A percentile compares a stretch with the other conserved stretches of the same genome.
These are phyloP conservation scores for Sporothrix luriei DNA, from an alignment of 2,329 filamentous ascomycete species.

Conservation along the genomic window DNA sequence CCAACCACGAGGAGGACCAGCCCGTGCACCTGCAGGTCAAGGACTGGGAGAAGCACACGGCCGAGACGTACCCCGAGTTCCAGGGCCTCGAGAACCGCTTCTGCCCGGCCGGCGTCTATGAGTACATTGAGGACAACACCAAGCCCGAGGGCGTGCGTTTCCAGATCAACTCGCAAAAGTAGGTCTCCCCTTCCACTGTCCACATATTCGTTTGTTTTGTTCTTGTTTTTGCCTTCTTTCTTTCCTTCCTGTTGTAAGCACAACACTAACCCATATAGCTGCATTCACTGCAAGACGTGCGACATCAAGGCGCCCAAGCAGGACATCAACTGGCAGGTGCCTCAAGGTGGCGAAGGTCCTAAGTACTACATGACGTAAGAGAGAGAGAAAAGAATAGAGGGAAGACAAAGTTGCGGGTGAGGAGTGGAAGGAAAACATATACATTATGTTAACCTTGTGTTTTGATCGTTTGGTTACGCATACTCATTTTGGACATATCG, in stretches of 20 bases:
- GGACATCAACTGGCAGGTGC: constrained; percentile 96
- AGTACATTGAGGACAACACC: constrained; percentile 89
- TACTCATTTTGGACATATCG: background rate
- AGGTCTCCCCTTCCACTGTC: constrained; percentile 51
- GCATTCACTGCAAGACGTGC: constrained; percentile 99
- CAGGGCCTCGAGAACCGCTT: constrained; percentile 95
- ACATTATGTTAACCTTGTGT: background rate
- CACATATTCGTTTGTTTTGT: no score
- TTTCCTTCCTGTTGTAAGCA: constrained; percentile 32
- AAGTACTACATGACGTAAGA: constrained; percentile 69
- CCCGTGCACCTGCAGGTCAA: constrained; percentile 93
- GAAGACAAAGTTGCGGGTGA: background rate
- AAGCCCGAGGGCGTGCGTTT: constrained; percentile 90
- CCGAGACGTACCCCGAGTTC: constrained; percentile 80
- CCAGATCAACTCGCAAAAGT: constrained; percentile 98
- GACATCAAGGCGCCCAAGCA: constrained; percentile 97
- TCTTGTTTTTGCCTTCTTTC: no score
- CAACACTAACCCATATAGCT: constrained; percentile 56
- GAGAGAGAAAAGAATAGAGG: background rate
- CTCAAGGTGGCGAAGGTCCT: constrained; percentile 81
- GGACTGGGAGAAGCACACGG: constrained; percentile 90
- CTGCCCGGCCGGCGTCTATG: constrained; percentile 95
- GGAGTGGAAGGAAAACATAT: background rate
- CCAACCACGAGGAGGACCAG: constrained; percentile 98
- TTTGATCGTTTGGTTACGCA: background rate